Evolutionary conservation across 768 basidiomycete species (phyloP).

Genomic region (Termitomyces sp.): DNA sequence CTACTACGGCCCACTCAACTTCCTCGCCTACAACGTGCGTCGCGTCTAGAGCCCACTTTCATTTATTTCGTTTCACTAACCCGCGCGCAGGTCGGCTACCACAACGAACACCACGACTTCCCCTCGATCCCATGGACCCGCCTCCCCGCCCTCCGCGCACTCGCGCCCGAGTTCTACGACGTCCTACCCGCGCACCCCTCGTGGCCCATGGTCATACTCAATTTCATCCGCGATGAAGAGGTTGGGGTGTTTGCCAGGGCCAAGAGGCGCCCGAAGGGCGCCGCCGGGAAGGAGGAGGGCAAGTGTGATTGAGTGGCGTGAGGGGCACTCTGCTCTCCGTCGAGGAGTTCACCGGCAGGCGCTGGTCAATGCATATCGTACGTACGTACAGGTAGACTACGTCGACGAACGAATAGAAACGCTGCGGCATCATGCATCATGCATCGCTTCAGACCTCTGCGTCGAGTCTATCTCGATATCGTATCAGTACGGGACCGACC

Average conservation of each 20-base stretch:
- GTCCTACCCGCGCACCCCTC: constrained; percentile 80
- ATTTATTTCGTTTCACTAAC: too few relatives aligned
- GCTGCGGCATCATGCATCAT: too few relatives aligned
- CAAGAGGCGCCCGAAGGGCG: constrained; percentile 50
- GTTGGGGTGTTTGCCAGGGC: constrained; percentile 88
- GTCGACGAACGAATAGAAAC: too few relatives aligned
- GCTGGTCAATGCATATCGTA: too few relatives aligned
- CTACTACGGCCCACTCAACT: constrained; percentile 90
- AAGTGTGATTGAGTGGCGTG: constrained; percentile 16
- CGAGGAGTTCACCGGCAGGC: too few relatives aligned
- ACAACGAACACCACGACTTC: constrained; percentile 99
- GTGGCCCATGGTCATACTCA: constrained; percentile 93
- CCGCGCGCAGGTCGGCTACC: constrained; percentile 97
- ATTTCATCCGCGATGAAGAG: constrained; percentile 88
- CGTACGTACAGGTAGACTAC: too few relatives aligned
- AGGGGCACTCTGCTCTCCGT: too few relatives aligned
- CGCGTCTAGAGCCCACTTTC: too few relatives aligned
- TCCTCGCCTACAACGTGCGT: constrained; percentile 87
- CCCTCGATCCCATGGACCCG: constrained; percentile 95
- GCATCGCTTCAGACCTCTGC: too few relatives aligned
- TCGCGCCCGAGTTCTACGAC: constrained; percentile 93
- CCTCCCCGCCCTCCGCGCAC: constrained; percentile 70
- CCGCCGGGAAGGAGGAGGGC: constrained; percentile 22
- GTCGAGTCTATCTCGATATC: too few relatives aligned
- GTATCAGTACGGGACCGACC: too few relatives aligned